Evolutionary conservation across 192 early-diverging fungal species (phyloP).

Genomic region (Umbelopsis sp.): DNA sequence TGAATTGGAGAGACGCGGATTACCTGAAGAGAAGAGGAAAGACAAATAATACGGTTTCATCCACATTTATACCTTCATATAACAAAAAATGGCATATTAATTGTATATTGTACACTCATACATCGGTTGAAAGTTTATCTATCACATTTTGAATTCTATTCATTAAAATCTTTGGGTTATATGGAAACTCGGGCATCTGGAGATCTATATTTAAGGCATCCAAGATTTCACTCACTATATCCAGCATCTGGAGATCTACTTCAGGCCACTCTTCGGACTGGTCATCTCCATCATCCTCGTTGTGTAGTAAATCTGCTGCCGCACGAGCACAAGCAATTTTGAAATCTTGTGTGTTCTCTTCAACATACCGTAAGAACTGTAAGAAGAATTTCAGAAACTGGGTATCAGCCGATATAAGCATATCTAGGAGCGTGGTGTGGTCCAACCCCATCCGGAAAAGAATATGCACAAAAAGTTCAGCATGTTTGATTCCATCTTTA

Average conservation of each 20-base stretch:
- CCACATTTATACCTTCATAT: background rate
- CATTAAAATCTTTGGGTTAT: background rate
- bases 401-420: background rate
- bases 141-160: background rate
- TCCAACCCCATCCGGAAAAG: slow-evolving; percentile 1
- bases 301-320: background rate
- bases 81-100: background rate
- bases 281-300: background rate
- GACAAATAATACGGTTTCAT: background rate
- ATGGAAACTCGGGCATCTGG: background rate
- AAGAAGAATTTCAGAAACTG: background rate
- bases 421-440: background rate
- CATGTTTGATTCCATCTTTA: background rate
- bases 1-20: slow-evolving; percentile 12
- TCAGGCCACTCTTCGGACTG: background rate
- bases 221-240: background rate
- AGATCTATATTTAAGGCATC: background rate
- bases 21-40: background rate
- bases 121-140: background rate
- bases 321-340: background rate
- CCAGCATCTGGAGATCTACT: background rate
- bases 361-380: background rate
- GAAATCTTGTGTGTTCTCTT: background rate
- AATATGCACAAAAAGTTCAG: background rate
- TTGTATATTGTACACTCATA: background rate